Conservation (phyloP, 257 asterid species). For the Nicotiana attenuata region DNA sequence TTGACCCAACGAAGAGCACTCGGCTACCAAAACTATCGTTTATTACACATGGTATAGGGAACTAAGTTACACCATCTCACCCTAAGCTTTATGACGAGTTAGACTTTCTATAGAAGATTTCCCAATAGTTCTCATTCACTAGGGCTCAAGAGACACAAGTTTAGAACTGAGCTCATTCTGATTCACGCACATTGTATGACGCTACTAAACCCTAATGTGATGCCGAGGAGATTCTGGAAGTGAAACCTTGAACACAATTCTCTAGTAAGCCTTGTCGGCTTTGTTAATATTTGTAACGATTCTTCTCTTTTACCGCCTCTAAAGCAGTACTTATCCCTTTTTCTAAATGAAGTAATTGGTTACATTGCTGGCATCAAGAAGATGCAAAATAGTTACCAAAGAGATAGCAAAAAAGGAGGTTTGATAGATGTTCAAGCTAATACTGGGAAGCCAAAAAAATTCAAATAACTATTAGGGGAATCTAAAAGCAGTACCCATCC, state of each 20-base stretch:
- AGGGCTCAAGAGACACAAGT: background rate
- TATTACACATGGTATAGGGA: background rate
- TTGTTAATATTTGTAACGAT: background rate
- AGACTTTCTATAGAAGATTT: background rate
- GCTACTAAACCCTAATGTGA: conserved; percentile 3
- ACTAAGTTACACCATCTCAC: background rate
- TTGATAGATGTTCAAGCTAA: too few relatives aligned
- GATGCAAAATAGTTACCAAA: too few relatives aligned
- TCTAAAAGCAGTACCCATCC: background rate
- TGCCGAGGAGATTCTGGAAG: background rate
- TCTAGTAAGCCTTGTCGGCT: background rate
- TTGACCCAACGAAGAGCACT: background rate
- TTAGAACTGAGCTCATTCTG: background rate
- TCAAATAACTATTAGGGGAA: too few relatives aligned
- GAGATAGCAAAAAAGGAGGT: too few relatives aligned
- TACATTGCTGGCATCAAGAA: too few relatives aligned
- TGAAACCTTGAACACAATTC: background rate
- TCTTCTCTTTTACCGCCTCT: background rate
- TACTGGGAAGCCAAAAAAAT: too few relatives aligned
- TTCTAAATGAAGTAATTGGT: too few relatives aligned
- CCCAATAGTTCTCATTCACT: background rate
- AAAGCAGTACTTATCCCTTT: background rate
- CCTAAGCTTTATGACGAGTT: background rate
- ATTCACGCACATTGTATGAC: background rate
- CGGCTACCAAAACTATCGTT: background rate